phyloP scores from a whole-genome alignment of 306 rosid species.

The Canavalia ensiformis region DNA sequence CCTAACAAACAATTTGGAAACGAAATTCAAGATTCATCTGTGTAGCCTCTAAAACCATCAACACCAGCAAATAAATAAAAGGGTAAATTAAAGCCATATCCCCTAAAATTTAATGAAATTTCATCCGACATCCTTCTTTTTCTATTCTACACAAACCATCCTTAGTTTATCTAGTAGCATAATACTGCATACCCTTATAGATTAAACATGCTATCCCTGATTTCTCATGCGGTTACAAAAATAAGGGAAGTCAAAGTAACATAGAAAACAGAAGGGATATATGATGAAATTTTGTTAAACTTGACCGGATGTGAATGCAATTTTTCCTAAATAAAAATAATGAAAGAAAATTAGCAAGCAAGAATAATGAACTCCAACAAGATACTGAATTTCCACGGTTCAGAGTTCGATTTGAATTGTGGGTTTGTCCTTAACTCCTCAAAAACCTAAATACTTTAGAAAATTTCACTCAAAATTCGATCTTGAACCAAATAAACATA shows the following conservation, averaged over 20 bases:
- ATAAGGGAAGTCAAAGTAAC: no score
- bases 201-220: no score
- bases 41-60: background rate
- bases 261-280: no score
- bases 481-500: constrained; percentile 15
- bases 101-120: no score
- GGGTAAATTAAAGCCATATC: no score
- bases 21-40: background rate
- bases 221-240: no score
- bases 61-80: background rate
- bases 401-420: constrained; percentile 13
- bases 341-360: constrained; percentile 3
- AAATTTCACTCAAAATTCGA: background rate
- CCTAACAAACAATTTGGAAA: constrained; percentile 25
- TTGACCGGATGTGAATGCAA: no score
- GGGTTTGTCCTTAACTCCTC: constrained; percentile 25
- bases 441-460: background rate
- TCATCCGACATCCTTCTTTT: no score
- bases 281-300: no score
- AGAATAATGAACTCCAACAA: background rate
- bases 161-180: no score
- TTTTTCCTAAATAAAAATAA: background rate
- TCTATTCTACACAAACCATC: no score
- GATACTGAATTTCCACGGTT: constrained; percentile 1
- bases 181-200: no score